phyloP scores from a whole-genome alignment of 331 rosid genomes.

The Arachis monticola region DNA sequence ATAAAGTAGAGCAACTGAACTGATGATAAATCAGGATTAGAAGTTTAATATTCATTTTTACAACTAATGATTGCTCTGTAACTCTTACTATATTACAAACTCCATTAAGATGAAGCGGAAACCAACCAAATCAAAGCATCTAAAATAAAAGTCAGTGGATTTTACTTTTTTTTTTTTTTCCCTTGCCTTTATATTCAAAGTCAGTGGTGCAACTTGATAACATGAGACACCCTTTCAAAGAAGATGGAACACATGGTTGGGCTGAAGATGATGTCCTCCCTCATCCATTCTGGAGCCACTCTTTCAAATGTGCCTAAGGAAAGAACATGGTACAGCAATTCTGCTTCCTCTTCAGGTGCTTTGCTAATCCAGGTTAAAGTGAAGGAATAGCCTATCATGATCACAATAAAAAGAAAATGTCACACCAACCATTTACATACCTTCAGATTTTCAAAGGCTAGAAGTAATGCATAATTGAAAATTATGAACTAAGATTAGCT shows the following conservation, averaged over 20 bases:
- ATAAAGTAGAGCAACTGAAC: neutral
- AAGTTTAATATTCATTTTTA: neutral
- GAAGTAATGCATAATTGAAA: neutral
- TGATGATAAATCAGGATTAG: neutral
- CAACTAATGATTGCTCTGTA: neutral
- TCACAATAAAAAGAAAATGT: conserved; percentile 24
- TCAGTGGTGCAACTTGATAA: conserved; percentile 58
- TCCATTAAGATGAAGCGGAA: neutral
- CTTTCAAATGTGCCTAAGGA: conserved; percentile 87
- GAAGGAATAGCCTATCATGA: conserved; percentile 74
- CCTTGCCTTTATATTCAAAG: neutral
- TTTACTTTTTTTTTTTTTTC: no score
- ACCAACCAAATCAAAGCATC: neutral
- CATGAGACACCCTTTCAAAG: conserved; percentile 71
- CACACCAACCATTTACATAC: neutral
- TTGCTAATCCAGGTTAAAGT: conserved; percentile 70
- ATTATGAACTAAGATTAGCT: neutral
- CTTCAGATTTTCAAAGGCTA: conserved; percentile 11
- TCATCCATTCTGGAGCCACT: conserved; percentile 96
- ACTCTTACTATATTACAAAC: neutral
- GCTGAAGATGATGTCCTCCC: conserved; percentile 81
- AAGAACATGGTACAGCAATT: conserved; percentile 59
- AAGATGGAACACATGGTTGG: conserved; percentile 78
- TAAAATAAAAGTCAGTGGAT: conserved; percentile 10
- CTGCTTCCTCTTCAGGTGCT: conserved; percentile 57